Percentiles rank a stretch among this genome's conserved stretches.
These are phyloP conservation scores for Neurospora sp. DNA, from an alignment of 495 filamentous ascomycete species.

Conservation along the genomic window DNA sequence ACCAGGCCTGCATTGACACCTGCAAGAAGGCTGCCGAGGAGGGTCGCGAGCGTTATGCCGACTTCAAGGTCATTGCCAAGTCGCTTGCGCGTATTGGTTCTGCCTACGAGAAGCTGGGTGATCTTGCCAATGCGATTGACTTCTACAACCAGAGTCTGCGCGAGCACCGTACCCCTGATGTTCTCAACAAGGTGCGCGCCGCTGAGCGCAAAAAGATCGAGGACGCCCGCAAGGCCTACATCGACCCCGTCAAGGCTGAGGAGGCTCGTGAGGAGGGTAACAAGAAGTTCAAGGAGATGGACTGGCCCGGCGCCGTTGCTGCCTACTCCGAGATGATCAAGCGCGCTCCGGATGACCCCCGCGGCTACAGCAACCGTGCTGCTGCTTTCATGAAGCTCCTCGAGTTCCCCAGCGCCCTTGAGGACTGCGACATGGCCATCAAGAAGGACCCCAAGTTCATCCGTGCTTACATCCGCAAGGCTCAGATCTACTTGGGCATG, in stretches of 20 bases:
- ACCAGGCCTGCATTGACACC: conserved; percentile 70
- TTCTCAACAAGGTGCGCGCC: conserved; percentile 84
- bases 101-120: conserved; percentile 79
- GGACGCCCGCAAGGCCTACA: conserved; percentile 65
- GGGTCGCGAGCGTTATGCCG: conserved; percentile 73
- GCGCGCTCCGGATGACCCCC: conserved; percentile 83
- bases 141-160: conserved; percentile 89
- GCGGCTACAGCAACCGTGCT: conserved; percentile 94
- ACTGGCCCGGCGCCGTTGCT: conserved; percentile 93
- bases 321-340: conserved; percentile 97
- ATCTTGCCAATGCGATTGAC: conserved; percentile 72
- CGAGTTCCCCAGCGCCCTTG: conserved; percentile 84
- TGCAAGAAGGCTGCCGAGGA: conserved; percentile 86
- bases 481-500: conserved; percentile 90
- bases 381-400: conserved; percentile 95
- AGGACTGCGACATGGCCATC: conserved; percentile 87
- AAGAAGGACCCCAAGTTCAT: conserved; percentile 89
- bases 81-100: conserved; percentile 86
- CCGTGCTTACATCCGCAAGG: conserved; percentile 89
- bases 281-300: conserved; percentile 87
- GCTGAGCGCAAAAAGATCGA: conserved; percentile 83
- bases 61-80: conserved; percentile 97
- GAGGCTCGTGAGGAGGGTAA: conserved; percentile 93
- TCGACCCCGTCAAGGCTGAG: conserved; percentile 86
- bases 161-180: conserved; percentile 92